Evolutionary conservation across 139 green algal genomes (phyloP).

Genomic region (Picochlorum sp.): DNA sequence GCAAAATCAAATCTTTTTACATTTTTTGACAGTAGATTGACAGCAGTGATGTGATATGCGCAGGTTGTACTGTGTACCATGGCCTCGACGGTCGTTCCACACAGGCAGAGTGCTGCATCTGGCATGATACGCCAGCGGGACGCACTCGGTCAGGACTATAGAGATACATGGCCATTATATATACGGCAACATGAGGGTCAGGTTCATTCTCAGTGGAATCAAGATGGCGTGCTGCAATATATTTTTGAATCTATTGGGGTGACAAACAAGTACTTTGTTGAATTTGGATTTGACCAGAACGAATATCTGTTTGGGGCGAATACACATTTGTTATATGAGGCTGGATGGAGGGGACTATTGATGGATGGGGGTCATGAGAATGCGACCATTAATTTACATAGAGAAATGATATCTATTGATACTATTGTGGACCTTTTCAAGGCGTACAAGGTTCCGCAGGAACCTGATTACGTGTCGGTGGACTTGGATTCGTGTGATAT

Average conservation of each 20-base stretch:
- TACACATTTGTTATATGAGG: neutral
- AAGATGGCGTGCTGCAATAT: constrained; percentile 1
- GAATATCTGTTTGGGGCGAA: neutral
- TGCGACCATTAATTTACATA: neutral
- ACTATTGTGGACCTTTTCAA: constrained; percentile 14
- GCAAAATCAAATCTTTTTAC: too few species aligned
- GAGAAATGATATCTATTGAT: constrained; percentile 5
- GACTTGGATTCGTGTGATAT: constrained; percentile 15
- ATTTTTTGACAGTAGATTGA: too few species aligned
- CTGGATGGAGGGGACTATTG: constrained; percentile 6
- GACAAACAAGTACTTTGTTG: constrained; percentile 14
- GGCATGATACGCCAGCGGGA: too few species aligned
- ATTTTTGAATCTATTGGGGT: neutral
- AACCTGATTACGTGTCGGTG: constrained; percentile 12
- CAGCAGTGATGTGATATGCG: too few species aligned
- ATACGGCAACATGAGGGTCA: neutral
- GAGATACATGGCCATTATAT: too few species aligned
- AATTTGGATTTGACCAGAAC: constrained; percentile 6
- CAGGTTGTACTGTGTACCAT: too few species aligned
- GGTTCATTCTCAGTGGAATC: neutral
- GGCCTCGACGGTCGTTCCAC: too few species aligned
- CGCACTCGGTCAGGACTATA: too few species aligned
- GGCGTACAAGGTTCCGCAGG: neutral
- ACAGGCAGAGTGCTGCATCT: too few species aligned
- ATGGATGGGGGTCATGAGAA: neutral